Percentiles rank a stretch among this genome's conserved stretches.
These are phyloP conservation scores for Trematosphaeria pertusa DNA, from an alignment of 2,329 filamentous ascomycete genomes.

Conservation along the genomic window DNA sequence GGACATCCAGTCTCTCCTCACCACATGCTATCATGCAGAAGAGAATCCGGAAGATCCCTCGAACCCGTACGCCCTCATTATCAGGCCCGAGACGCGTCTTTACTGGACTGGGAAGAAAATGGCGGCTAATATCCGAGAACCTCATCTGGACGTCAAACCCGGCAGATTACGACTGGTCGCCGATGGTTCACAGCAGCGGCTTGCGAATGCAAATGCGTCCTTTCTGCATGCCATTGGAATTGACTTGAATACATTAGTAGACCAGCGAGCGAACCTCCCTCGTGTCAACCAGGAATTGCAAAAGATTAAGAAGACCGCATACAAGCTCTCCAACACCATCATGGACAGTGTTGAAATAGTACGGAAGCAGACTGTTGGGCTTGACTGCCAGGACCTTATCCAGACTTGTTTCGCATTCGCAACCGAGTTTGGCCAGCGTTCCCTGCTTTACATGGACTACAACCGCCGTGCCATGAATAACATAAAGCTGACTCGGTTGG, in stretches of 20 bases:
- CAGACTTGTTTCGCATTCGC: conserved; percentile 98
- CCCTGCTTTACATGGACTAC: conserved; percentile 92
- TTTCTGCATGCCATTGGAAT: conserved; percentile 82
- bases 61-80: conserved; percentile 84
- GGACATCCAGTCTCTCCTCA: conserved; percentile 85
- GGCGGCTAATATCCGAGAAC: conserved; percentile 73
- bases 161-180: conserved; percentile 89
- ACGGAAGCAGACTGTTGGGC: conserved; percentile 79
- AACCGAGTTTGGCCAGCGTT: conserved; percentile 97
- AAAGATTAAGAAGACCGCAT: conserved; percentile 94
- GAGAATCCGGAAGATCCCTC: conserved; percentile 74
- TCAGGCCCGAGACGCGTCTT: conserved; percentile 80
- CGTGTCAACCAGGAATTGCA: conserved; percentile 90
- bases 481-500: conserved; percentile 89
- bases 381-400: conserved; percentile 93
- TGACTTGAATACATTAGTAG: conserved; percentile 86
- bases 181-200: conserved; percentile 79
- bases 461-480: conserved; percentile 98
- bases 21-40: conserved; percentile 76
- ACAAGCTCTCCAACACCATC: conserved; percentile 95
- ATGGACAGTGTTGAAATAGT: conserved; percentile 99
- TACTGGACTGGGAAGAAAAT: conserved; percentile 83
- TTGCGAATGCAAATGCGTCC: conserved; percentile 78
- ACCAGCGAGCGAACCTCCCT: conserved; percentile 90
- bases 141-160: conserved; percentile 82